Evolutionary conservation across 306 rosid genomes (phyloP).

Genomic region (Adenanthera pavonina): DNA sequence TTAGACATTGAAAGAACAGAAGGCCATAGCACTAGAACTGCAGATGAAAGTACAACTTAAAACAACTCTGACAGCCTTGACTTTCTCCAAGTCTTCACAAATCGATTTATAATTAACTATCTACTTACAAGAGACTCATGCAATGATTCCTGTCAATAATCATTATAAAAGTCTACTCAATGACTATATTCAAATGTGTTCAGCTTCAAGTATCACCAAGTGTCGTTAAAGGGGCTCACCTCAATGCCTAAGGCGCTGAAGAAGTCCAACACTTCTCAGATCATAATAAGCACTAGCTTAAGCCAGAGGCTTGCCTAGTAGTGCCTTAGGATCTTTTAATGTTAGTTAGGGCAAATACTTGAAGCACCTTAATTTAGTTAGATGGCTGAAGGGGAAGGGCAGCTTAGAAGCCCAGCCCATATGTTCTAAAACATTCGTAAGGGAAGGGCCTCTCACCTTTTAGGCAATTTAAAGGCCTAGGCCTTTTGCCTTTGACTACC

Average conservation of each 20-base stretch:
- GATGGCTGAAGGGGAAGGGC: no score
- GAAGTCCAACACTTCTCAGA: neutral
- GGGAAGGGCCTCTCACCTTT: neutral
- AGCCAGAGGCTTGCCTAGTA: neutral
- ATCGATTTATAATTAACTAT: neutral
- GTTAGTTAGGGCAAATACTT: neutral
- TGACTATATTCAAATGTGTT: slow-evolving; percentile 2
- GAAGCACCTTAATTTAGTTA: no score
- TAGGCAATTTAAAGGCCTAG: neutral
- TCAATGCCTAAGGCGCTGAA: neutral
- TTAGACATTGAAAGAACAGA: slow-evolving; percentile 16
- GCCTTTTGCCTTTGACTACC: neutral
- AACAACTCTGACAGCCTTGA: slow-evolving; percentile 33
- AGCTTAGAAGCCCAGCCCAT: no score
- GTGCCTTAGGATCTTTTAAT: neutral
- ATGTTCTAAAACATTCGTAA: no score
- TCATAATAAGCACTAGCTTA: neutral
- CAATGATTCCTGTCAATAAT: neutral
- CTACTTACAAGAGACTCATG: slow-evolving; percentile 21
- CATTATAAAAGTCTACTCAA: slow-evolving; percentile 9
- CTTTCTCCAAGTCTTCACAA: slow-evolving; percentile 8
- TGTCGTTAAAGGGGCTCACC: neutral
- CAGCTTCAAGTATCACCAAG: slow-evolving; percentile 14
- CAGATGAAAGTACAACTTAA: slow-evolving; percentile 22
- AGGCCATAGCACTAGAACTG: slow-evolving; percentile 21